Base-by-base conservation (phyloP, 73 alveolate species). In the Tetrahymena malaccensis region DNA sequence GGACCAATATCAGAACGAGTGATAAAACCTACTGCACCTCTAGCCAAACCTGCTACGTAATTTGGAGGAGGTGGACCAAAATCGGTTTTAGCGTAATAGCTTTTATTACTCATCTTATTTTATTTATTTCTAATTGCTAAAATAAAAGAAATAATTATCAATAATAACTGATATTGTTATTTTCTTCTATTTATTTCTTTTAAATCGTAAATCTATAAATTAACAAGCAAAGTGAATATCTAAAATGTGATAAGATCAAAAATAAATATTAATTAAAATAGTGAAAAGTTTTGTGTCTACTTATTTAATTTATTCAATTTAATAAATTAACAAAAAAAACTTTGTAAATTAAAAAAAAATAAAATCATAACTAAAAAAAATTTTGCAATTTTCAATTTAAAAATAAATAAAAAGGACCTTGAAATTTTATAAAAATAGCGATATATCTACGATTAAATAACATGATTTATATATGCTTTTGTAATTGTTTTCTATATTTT, bases 11-110 rank as follows among this genome's bases (percentile, higher is more conserved):
- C 99, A n/a, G 98, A 96, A 43, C 99, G 84, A 22, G 99, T 97
- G 17, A 97, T 96, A 94, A 97, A 97, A 37, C 99, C 99, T 35
- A 96, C 96, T 33, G 98, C 98, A 27, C 98, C 99, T 96, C 99
- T 96, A 12, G 98, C 98, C 84, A 96, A 96, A 43, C 99, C 99
- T n/a, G 99, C 97, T 22, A 97, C 96, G 85, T 97, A 97, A 85
- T 96, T 96, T 27, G 97, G 96, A 22, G 99, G 99, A 22, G 98
- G 97, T 55, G 97, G 97, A 31, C 99, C 99, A 94, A 96, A 97
- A 93, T 97, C 95, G 43, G 93, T 95, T 33, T 93, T 93, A n/a
- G 84, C 89, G 37, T 70, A 70, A 70, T 70, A 70, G 22, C 89
- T 31, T 22, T 70, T 70, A 70, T 70, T 70, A 70, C 89, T 70